Conservation (phyloP, 441 rosid genomes). For the Corymbia calophylla region DNA sequence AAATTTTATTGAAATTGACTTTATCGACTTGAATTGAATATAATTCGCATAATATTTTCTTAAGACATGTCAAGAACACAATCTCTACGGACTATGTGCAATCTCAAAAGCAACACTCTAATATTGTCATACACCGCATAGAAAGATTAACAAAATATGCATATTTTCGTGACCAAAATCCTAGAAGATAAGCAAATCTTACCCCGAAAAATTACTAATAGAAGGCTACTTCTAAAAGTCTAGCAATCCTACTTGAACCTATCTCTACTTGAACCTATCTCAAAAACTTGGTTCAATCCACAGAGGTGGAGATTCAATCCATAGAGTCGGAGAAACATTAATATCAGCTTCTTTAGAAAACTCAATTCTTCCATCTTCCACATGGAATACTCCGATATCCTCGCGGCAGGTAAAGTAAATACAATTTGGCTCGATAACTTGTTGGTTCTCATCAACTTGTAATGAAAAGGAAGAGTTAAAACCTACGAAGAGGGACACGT, state of each 20-base stretch:
- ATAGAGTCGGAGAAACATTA: neutral
- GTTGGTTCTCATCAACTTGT: neutral
- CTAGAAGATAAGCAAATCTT: neutral
- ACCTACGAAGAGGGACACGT: neutral
- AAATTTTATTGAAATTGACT: neutral
- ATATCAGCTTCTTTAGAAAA: neutral
- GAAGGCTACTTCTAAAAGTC: neutral
- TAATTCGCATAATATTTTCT: neutral
- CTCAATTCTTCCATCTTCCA: neutral
- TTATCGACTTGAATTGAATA: neutral
- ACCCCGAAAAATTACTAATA: no score
- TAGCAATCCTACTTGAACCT: neutral
- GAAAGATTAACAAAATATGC: neutral
- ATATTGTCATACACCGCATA: neutral
- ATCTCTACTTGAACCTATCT: no score
- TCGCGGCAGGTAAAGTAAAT: neutral
- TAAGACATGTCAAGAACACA: neutral
- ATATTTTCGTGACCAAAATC: neutral
- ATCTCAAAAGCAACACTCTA: neutral
- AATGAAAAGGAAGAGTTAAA: neutral
- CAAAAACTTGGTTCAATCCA: neutral
- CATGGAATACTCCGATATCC: neutral
- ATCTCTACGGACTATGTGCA: neutral
- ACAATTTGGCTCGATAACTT: neutral
- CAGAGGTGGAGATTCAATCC: neutral